Conservation (phyloP, 2,329 filamentous ascomycete genomes). For the Aspergillus hortae region DNA sequence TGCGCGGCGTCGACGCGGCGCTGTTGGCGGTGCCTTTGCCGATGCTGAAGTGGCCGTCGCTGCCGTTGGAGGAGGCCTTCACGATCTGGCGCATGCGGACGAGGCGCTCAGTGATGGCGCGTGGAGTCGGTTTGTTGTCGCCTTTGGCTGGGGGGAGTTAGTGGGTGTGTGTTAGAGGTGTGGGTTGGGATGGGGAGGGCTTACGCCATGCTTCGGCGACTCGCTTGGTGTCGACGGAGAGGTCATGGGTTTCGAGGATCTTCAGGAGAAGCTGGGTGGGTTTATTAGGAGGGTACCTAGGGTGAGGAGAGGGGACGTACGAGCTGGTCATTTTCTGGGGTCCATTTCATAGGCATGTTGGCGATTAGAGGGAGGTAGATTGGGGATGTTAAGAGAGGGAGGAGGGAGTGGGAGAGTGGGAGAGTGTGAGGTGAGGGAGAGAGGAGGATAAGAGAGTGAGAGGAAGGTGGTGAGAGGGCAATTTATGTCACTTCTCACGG, state of each 20-base stretch:
- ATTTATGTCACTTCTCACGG: neutral
- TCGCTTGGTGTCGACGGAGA: slow-evolving; percentile 31
- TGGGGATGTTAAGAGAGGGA: neutral
- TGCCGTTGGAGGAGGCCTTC: slow-evolving; percentile 6
- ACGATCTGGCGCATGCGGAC: slow-evolving; percentile 29
- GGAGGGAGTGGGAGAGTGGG: neutral
- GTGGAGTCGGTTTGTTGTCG: slow-evolving; percentile 32
- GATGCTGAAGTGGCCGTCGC: slow-evolving; percentile 17
- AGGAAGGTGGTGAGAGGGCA: neutral
- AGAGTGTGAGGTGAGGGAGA: neutral
- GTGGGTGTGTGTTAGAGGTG: neutral
- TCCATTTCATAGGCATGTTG: slow-evolving; percentile 37
- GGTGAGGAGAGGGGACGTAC: slow-evolving; percentile 17
- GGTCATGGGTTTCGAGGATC: slow-evolving; percentile 37
- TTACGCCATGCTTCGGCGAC: slow-evolving; percentile 40
- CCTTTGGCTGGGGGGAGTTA: neutral
- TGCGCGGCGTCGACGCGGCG: slow-evolving; percentile 11
- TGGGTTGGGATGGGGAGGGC: slow-evolving; percentile 7
- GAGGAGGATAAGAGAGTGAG: neutral
- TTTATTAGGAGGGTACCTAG: neutral
- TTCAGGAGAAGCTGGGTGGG: slow-evolving; percentile 35
- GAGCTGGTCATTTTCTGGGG: slow-evolving; percentile 34
- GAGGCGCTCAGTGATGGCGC: slow-evolving; percentile 39
- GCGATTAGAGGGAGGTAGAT: neutral
- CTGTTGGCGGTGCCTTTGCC: slow-evolving; percentile 10